These are phyloP conservation scores for Fusarium sp. DNA, from an alignment of 2,329 filamentous ascomycete genomes.

Conservation along the genomic window DNA sequence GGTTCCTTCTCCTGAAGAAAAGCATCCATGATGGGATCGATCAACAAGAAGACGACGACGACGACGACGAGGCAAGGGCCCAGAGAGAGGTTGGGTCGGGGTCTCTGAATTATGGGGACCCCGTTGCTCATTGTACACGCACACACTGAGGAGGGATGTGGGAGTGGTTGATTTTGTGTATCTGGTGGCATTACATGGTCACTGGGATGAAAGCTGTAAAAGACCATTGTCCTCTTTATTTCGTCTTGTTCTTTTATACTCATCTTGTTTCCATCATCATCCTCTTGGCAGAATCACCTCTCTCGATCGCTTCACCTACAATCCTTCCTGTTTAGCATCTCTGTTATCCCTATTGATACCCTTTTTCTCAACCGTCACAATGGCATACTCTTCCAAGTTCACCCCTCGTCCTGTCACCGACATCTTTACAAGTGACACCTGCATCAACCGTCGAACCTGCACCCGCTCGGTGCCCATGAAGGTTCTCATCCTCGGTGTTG, in stretches of 20 bases:
- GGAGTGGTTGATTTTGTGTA: neutral
- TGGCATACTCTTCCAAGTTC: constrained; percentile 48
- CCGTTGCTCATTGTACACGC: constrained; percentile 9
- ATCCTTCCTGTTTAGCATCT: neutral
- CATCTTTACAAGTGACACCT: constrained; percentile 74
- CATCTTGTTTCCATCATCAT: neutral
- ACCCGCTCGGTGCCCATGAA: constrained; percentile 78
- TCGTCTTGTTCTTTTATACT: neutral
- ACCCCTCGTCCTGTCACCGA: constrained; percentile 62
- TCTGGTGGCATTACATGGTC: neutral
- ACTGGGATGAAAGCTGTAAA: neutral
- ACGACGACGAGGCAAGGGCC: neutral
- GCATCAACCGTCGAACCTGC: constrained; percentile 75
- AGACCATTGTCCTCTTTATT: neutral
- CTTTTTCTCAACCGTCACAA: constrained; percentile 18
- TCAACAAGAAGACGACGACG: neutral
- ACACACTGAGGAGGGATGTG: constrained; percentile 5
- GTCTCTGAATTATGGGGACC: constrained; percentile 3
- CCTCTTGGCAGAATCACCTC: neutral
- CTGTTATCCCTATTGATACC: neutral
- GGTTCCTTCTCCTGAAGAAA: constrained; percentile 2
- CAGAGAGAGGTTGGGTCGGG: neutral
- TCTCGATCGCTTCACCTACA: neutral
- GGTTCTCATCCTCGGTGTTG: constrained; percentile 76
- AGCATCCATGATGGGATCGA: neutral